Percentiles rank a stretch among this genome's conserved stretches.
phyloP scores from a whole-genome alignment of 495 filamentous ascomycete species.

The Talaromyces trachyspermus region DNA sequence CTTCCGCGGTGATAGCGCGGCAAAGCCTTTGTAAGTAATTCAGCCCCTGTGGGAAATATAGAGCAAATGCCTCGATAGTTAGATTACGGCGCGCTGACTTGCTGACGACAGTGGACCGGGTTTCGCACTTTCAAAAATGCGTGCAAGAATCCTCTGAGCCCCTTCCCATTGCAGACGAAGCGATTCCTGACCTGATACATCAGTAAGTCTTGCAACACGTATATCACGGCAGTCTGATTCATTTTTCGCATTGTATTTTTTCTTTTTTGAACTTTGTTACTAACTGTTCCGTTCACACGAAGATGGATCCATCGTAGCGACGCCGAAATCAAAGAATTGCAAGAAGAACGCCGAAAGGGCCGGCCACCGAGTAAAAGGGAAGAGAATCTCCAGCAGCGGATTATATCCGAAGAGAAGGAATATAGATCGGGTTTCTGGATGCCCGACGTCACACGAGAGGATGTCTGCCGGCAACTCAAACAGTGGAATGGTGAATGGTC shows the following conservation, averaged over 20 bases:
- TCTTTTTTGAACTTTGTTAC: no score
- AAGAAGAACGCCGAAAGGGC: conserved; percentile 71
- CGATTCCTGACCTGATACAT: conserved; percentile 54
- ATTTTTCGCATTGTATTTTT: no score
- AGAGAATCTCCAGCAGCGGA: conserved; percentile 64
- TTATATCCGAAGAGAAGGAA: conserved; percentile 67
- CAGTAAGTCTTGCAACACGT: conserved; percentile 46
- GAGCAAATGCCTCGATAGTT: neutral
- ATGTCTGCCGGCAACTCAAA: conserved; percentile 45
- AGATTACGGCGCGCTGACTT: neutral
- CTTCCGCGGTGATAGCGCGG: conserved; percentile 56
- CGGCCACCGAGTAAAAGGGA: conserved; percentile 72
- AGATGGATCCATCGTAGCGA: conserved; percentile 75
- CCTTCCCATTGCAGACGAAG: conserved; percentile 39
- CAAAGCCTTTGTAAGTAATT: conserved; percentile 60
- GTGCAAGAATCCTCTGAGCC: conserved; percentile 46
- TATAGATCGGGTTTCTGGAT: conserved; percentile 76
- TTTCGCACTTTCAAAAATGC: conserved; percentile 62
- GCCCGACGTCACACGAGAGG: conserved; percentile 50
- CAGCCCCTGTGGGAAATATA: no score
- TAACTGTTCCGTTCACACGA: no score
- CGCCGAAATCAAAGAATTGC: conserved; percentile 64
- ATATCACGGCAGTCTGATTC: no score
- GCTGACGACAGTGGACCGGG: conserved; percentile 54
- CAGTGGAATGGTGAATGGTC: conserved; percentile 60